phyloP scores from a whole-genome alignment of 345 rosid species.

The Linum tenue region DNA sequence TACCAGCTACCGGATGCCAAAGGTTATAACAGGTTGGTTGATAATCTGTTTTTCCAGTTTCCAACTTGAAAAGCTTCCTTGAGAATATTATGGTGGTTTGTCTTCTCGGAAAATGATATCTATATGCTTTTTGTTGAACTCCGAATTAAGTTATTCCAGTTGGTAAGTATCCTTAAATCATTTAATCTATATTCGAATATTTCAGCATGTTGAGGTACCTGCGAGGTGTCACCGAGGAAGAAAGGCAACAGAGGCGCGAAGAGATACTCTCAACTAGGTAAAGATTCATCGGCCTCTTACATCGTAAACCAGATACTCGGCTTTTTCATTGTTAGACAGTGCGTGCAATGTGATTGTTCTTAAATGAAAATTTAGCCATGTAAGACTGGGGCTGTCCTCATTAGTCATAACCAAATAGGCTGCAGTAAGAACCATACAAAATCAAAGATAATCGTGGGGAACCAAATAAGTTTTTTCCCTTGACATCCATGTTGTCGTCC shows the following conservation, averaged over 20 bases:
- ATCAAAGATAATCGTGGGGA: no score
- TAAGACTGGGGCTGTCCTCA: no score
- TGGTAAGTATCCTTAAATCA: no score
- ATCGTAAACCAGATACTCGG: neutral
- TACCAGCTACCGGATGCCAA: slow-evolving; percentile 98
- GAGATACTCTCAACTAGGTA: slow-evolving; percentile 90
- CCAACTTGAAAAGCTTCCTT: no score
- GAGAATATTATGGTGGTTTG: neutral
- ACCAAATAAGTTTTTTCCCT: no score
- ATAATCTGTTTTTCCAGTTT: no score
- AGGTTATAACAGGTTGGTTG: slow-evolving; percentile 84
- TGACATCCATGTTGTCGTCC: no score
- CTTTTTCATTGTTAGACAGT: neutral
- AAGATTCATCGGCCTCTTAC: neutral
- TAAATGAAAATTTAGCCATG: no score
- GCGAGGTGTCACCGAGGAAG: slow-evolving; percentile 78
- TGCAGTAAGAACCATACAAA: no score
- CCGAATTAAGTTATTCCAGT: no score
- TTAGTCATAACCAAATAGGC: no score
- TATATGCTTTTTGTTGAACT: neutral
- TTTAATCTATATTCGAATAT: neutral
- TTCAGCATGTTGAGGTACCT: slow-evolving; percentile 36
- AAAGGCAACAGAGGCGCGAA: slow-evolving; percentile 70
- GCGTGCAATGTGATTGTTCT: no score
- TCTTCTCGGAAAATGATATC: neutral